Base-by-base conservation (phyloP, 129 eudicot species). In the Saussurea involucrata region DNA sequence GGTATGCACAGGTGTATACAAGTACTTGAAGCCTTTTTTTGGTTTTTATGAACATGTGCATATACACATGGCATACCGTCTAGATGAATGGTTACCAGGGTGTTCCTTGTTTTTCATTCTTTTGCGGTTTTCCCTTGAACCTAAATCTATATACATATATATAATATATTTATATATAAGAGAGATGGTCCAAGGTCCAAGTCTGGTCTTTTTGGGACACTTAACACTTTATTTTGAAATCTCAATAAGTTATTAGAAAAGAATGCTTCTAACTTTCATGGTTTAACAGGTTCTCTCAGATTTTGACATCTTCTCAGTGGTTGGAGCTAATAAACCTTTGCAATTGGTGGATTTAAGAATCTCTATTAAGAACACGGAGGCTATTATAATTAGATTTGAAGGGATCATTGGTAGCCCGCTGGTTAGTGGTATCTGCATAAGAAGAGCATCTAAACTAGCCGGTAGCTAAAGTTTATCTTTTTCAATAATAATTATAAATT, bases 301-400 rank as follows among this genome's bases (percentile, higher is more conserved):
- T 68, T 92, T 95, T 68, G 98, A 95, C 83, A 89, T 95, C 74
- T 95, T 89, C 81, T 84, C 98, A 11, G 81, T 95, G 55, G 97
- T 89, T 57, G 98, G 98, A 80, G 92, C 97, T 76, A 91, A 95
- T 78, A 95, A 88, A 79, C 97, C 98, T 21, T 67, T 95, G 82
- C 97, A 87, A 77, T 68, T 95, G 22, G 92, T 92, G 76, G 97
- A 84, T 79, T 78, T 82, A 3, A 83, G 94, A 82, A 89, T 88
- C 63, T 76, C 89, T 5, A 81, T 92, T 61, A 89, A 92, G 82
- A 84, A 79, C 34, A 87, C 80, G 25, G 96, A 93, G 68, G 25
- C 70, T 6, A 78, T 89, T 36, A 72, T 80, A 25, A 79, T 95
- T 76, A 86, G 90, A 85, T 95, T 95, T 72, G 98, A 95, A 86